Evolutionary conservation across 345 rosid species (phyloP), one percentile per base, ranked within the genome.

Genomic region (Aquilaria sinensis): DNA sequence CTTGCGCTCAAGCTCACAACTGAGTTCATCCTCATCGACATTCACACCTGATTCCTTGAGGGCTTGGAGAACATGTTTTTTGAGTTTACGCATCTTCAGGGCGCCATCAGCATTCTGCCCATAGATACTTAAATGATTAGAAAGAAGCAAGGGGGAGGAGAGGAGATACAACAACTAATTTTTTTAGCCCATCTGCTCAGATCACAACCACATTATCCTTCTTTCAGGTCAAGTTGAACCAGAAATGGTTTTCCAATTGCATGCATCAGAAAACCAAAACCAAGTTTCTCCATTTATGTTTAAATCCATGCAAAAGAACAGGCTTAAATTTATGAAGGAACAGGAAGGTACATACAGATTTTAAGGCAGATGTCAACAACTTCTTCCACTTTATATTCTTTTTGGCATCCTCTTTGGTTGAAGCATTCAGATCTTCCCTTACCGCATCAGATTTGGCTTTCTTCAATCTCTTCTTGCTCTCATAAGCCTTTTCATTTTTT

Each of bases 341-440:
- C 30, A 31, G 33, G 16, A 33, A 10, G 60, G 71, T 61, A 72
- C 85, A 29, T 83, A 86, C 98, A 6, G 85, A 73, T 76, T 72
- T 85, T 81, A 89, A 69, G 54, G 91, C 74, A 12, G 86, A 71
- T 43, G 72, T 77, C 61, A 93, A 78, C 83, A 87, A 63, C 80
- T 84, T 89, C 78, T 83, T 87, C 96, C 96, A 89, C 63, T 84
- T 85, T 62, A 93, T 84, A 72, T 87, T 77, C 77, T 67, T 73
- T 69, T 74, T 67, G 34, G 60, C 29, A 14, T 69, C 75, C 62
- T 78, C 82, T 31, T 75, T 73, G 6, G 61, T 51, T 53, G 33
- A 2, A 52, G 45, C 41, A 45, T 23, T 58, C 23, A 55, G n/a
- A 0, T 70, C 68, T 66, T 63, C 77, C 60, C 34, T 62, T 5